Base-by-base conservation (phyloP, 176 grass and related monocot genomes). In the Rhynchospora breviuscula region DNA sequence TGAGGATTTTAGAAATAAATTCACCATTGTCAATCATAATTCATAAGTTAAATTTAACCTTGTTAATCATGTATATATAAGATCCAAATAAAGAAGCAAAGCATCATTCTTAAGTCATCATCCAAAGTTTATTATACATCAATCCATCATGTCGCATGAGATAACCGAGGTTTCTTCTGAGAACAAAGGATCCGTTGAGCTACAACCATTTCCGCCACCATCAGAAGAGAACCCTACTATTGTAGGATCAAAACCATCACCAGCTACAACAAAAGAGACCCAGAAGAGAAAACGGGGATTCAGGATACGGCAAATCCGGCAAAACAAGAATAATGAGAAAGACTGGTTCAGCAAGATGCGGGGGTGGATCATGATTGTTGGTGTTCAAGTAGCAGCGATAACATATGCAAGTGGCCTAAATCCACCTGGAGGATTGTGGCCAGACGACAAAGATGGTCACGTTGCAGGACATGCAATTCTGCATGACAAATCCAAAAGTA, bases 371-470 rank as follows among this genome's bases (percentile, higher is more conserved):
- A 76, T 76, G 71, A 44, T 76, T 23, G 43, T 76, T 15, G 87
- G 87, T 48, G 70, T 92, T 79, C 81, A 89, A 45, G 68, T 88
- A 8, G 90, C 85, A 19, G 89, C 90, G 1, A 48, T 86, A 63
- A 89, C 90, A 71, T 92, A 92, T 80, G 85, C 87, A 25, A 63
- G 83, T 13, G 88, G 91, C 25, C 29, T 93, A 84, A 88, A 60
- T 66, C 91, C 88, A 5, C 91, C 88, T 49, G 88, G 91, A 59
- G 88, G 91, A 11, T 90, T 90, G 49, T 90, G 88, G 86, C 19
- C 63, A 25, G 86, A 92, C 10, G 77, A 68, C 11, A 33, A 86
- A 40, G 7, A 19, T 7, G 61, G 40, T 15, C 88, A 90, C 67
- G 66, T 2, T 48, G 79, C 88, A 29, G 91, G 91, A 11, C 11